Base-by-base conservation (phyloP, 176 grass and related monocot genomes). In the Olyra latifolia region DNA sequence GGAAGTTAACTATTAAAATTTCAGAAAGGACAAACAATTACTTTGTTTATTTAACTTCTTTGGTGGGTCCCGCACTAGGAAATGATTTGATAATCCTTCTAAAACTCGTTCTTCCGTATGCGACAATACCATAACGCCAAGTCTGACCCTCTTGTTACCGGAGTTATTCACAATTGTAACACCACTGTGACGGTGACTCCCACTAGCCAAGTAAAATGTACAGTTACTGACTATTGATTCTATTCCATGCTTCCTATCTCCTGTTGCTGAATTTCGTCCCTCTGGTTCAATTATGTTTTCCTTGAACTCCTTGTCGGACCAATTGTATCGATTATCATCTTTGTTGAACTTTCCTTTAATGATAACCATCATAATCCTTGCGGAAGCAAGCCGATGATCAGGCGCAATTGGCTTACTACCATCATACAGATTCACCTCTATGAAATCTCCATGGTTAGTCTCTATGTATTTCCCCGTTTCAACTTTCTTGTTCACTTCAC, bases 81-180 rank as follows among this genome's bases (percentile, higher is more conserved):
- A 72, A 53, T 3, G 16, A 38, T 52, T 53, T 72, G 69, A 72
- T 13, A 72, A 7, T 72, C 69, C 47, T 72, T 72, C 69, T n/a
- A 72, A 45, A 52, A 72, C 69, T 20, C 69, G 69, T 38, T 72
- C 66, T 25, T 25, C 16, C 1, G 1, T 20, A 0, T 17, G 25
- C 0, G 28, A 35, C 24, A 72, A 0, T 7, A 54, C 27, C 47
- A 54, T 72, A 3, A 72, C 69, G 8, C 47, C 69, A 53, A 72
- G 69, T 8, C 7, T 72, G 6, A 72, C 48, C 8, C 7, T 72
- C 46, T 52, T 72, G 45, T 72, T 72, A 38, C 47, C 7, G 8
- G 69, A 72, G 15, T 72, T 72, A 11, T 5, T 0, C 17, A 35
- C 5, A n/a, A 72, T 54, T 72, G 0, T 54, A 53, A 28, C 17